phyloP scores from a whole-genome alignment of 805 yeast species.

The Pichia deserticola region DNA sequence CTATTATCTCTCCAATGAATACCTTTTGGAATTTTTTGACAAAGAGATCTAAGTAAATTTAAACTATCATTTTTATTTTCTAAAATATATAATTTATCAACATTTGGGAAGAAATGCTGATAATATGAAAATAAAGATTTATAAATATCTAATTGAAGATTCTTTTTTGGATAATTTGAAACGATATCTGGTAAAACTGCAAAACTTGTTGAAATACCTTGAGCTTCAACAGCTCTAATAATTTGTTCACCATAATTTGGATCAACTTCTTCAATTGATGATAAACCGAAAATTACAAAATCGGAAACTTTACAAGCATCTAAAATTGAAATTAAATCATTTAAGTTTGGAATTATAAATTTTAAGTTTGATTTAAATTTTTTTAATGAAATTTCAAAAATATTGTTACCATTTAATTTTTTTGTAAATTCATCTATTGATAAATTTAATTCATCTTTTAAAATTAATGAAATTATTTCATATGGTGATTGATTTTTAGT shows the following conservation, averaged over 20 bases:
- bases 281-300: conserved; percentile 81
- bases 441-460: conserved; percentile 31
- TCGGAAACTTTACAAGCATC: conserved; percentile 90
- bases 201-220: conserved; percentile 79
- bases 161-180: conserved; percentile 59
- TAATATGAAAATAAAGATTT: conserved; percentile 60
- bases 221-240: conserved; percentile 79
- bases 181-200: conserved; percentile 76
- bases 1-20: conserved; percentile 91
- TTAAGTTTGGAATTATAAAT: conserved; percentile 63
- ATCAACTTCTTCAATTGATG: conserved; percentile 80
- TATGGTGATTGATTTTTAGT: conserved; percentile 59
- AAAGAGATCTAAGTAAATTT: conserved; percentile 64
- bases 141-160: conserved; percentile 64
- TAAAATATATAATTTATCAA: conserved; percentile 67
- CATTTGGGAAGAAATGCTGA: conserved; percentile 71
- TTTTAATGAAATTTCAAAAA: conserved; percentile 43
- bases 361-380: conserved; percentile 73
- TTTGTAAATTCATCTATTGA: conserved; percentile 21
- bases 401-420: conserved; percentile 38
- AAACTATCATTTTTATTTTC: conserved; percentile 63
- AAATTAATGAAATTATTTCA: conserved; percentile 45
- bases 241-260: conserved; percentile 78
- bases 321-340: conserved; percentile 57
- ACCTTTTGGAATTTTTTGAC: conserved; percentile 82